Evolutionary conservation across 805 yeast genomes (phyloP), one percentile per base, ranked within the genome.

Genomic region (Yamadazyma laniorum): DNA sequence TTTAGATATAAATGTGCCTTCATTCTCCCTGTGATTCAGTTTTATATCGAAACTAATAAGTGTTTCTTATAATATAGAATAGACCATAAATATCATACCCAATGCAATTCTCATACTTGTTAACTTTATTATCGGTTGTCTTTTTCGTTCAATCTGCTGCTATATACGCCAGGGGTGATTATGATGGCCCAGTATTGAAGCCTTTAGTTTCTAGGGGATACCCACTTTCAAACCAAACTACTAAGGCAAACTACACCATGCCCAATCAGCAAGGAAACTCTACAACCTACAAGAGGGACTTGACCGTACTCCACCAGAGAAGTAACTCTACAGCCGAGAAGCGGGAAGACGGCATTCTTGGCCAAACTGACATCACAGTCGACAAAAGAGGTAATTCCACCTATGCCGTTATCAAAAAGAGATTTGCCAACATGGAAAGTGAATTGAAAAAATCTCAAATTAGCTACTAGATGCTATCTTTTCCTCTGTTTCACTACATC

Each of bases 401-500:
- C 14, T 40, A 40, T 16, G 34, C 16, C 8, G 23, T 11, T n/a
- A 29, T 41, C 19, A 35, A 32, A 23, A 41, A 37, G 18, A 36
- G 44, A 28, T 41, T 41, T 29, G 36, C 30, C 17, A 19, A 31
- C 25, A 3, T 31, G n/a, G 34, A 31, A 6, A 26, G 13, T 6
- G 23, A 31, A 16, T 31, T 31, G 23, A 19, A 31, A 9, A 21
- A 9, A 18, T 16, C 34, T 21, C 18, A 25, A 31, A 12, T 31
- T 15, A 31, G 14, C 25, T 31, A 31, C 26, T 31, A 19, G 18
- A 17, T 26, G 9, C 14, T 26, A 12, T n/a, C n/a, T n/a, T n/a
- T n/a, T n/a, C n/a, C n/a, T n/a, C n/a, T n/a, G n/a, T n/a, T n/a
- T n/a, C n/a, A n/a, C n/a, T n/a, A n/a, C n/a, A n/a, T n/a, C n/a